Evolutionary conservation across 2,329 filamentous ascomycete genomes (phyloP), one percentile per base, ranked within the genome.

Genomic region (Akanthomyces uredinophilus): DNA sequence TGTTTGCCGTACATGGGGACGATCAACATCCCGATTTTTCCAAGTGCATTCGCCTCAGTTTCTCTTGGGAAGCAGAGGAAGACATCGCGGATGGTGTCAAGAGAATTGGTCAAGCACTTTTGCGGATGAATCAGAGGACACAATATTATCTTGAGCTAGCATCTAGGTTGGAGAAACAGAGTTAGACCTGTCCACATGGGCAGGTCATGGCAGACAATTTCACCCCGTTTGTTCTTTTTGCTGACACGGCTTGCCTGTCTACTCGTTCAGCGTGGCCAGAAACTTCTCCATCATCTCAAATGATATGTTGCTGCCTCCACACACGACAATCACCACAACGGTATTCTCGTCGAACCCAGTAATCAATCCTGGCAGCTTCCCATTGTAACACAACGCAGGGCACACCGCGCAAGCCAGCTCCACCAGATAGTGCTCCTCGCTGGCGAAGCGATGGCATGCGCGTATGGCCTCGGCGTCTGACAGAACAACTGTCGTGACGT

Each of bases 1-100:
- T 90, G 65, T 96, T 94, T 72, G 84, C 88, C 70, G 85, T 90
- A 13, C 76, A 78, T n/a, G 83, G 82, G 0, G 86, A 89, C 67
- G 77, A 82, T 65, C 72, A 72, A 4, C 75, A 77, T n/a, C 77
- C 80, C 39, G 77, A 75, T 46, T 90, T 93, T 69, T 77, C 82
- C 27, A 73, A 79, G 55, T 81, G 83, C 55, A 74, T 92, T 27
- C 79, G 89, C 46, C 72, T 92, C 24, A 91, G 87, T 64, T 92
- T 90, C 73, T 81, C 87, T 5, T 93, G 89, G 85, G 89, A 90
- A 72, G 81, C 87, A 2, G 86, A 88, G 68, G 79, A 81, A 27
- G 78, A 83, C 61, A 74, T 96, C 14, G 80, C 78, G 0, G 88
- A 92, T 68, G 91, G 89, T 0, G 81, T 94, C 8, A 74, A 78